These are phyloP conservation scores for Infundibulicybe gibba DNA, from an alignment of 768 basidiomycete genomes.

Conservation along the genomic window DNA sequence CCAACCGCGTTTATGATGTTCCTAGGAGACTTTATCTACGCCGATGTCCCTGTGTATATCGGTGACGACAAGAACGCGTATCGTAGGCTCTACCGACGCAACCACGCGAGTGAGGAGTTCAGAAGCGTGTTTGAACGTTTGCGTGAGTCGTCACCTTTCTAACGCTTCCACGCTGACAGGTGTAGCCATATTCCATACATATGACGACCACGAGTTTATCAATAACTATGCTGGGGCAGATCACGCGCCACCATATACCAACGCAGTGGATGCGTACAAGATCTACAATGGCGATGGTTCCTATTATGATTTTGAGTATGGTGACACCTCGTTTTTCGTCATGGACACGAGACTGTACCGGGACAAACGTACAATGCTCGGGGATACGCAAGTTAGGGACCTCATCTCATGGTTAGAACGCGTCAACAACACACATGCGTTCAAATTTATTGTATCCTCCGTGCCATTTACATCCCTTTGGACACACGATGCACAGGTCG, in stretches of 20 bases:
- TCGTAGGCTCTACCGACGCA: constrained; percentile 61
- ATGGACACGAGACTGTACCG: constrained; percentile 53
- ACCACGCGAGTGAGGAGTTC: constrained; percentile 62
- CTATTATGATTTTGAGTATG: constrained; percentile 62
- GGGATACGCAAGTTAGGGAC: constrained; percentile 56
- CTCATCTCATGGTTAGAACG: constrained; percentile 30
- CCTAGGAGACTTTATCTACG: constrained; percentile 76
- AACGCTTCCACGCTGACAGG: not conserved
- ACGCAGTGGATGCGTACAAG: constrained; percentile 60
- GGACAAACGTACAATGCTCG: constrained; percentile 58
- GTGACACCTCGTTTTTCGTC: constrained; percentile 75
- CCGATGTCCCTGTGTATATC: constrained; percentile 63
- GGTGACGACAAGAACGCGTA: constrained; percentile 60
- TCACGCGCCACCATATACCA: constrained; percentile 49
- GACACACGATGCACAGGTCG: constrained; percentile 55
- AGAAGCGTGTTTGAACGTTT: constrained; percentile 64
- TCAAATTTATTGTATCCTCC: constrained; percentile 74
- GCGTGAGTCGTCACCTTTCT: constrained; percentile 40
- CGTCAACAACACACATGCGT: constrained; percentile 63
- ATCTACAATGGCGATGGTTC: constrained; percentile 36
- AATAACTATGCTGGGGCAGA: constrained; percentile 65
- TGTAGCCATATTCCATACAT: constrained; percentile 63
- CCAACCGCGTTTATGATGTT: constrained; percentile 62
- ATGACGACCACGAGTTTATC: constrained; percentile 74
- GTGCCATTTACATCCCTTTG: constrained; percentile 77